phyloP scores from a whole-genome alignment of 352 stramenopile genomes.

The Globisporangium canariense region DNA sequence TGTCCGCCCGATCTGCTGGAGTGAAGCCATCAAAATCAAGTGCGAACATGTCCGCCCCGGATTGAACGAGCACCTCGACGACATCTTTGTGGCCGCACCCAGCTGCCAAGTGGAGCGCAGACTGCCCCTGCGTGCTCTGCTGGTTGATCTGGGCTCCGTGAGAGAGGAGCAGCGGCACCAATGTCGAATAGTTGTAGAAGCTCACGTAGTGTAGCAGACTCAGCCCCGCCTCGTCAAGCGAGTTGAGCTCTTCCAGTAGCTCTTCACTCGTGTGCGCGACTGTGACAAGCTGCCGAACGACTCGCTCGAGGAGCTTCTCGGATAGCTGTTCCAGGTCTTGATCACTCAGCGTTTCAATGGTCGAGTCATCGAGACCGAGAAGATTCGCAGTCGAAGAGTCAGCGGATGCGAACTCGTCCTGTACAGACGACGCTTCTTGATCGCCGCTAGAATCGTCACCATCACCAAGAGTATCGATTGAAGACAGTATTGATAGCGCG shows the following conservation, averaged over 20 bases:
- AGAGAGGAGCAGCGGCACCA: conserved; percentile 74
- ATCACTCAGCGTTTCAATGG: conserved; percentile 77
- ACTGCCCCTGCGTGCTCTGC: conserved; percentile 79
- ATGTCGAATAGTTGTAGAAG: conserved; percentile 84
- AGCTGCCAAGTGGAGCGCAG: conserved; percentile 78
- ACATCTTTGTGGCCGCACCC: conserved; percentile 71
- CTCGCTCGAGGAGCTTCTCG: conserved; percentile 77
- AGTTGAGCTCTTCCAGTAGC: conserved; percentile 84
- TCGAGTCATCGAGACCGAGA: conserved; percentile 47
- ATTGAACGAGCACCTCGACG: conserved; percentile 59
- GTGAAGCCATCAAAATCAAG: conserved; percentile 75
- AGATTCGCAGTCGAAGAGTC: conserved; percentile 8
- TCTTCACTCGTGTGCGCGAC: conserved; percentile 78
- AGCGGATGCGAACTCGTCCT: conserved; percentile 1
- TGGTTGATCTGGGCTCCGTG: conserved; percentile 85
- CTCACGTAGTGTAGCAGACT: conserved; percentile 89
- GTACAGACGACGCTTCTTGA: background rate
- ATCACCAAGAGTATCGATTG: background rate
- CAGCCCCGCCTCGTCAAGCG: conserved; percentile 80
- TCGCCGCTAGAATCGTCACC: background rate
- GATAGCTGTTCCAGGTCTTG: conserved; percentile 74
- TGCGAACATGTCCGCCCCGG: conserved; percentile 52
- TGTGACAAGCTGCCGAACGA: conserved; percentile 78
- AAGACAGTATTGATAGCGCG: background rate
- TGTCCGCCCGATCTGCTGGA: conserved; percentile 71